Percentiles rank a stretch among this genome's conserved stretches.
Evolutionary conservation across 345 rosid genomes (phyloP).

Genomic region (Murraya koenigii): DNA sequence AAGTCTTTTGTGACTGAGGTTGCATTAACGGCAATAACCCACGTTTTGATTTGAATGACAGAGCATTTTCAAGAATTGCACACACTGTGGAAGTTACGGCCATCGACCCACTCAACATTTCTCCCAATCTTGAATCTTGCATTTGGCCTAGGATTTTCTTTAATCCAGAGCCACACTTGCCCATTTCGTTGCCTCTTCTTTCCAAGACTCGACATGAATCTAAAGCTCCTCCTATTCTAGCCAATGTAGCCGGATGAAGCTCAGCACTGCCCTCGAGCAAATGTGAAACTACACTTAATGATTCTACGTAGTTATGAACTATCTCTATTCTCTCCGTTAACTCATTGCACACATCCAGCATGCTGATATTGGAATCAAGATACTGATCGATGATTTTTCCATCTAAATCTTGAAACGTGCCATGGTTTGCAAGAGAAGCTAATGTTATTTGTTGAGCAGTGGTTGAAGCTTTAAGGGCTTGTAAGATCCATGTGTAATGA

Average conservation of each 20-base stretch:
- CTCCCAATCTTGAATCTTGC: background rate
- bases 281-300: conserved; percentile 7
- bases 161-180: background rate
- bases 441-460: conserved; percentile 2
- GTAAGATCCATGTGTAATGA: background rate
- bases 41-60: conserved; percentile 11
- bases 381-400: background rate
- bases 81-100: background rate
- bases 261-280: background rate
- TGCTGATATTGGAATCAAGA: background rate
- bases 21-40: background rate
- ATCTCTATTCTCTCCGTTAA: background rate
- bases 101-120: conserved; percentile 8
- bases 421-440: background rate
- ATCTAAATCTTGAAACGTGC: background rate
- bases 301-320: conserved; percentile 1
- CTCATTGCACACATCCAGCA: conserved; percentile 10
- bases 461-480: conserved; percentile 7
- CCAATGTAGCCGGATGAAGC: conserved; percentile 4
- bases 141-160: conserved; percentile 4
- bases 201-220: conserved; percentile 5
- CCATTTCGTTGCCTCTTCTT: background rate
- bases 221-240: background rate
- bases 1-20: background rate
- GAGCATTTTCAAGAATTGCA: conserved; percentile 3